Evolutionary conservation across 78 protist species (phyloP).

Genomic region (Trichosphaerium sp.): DNA sequence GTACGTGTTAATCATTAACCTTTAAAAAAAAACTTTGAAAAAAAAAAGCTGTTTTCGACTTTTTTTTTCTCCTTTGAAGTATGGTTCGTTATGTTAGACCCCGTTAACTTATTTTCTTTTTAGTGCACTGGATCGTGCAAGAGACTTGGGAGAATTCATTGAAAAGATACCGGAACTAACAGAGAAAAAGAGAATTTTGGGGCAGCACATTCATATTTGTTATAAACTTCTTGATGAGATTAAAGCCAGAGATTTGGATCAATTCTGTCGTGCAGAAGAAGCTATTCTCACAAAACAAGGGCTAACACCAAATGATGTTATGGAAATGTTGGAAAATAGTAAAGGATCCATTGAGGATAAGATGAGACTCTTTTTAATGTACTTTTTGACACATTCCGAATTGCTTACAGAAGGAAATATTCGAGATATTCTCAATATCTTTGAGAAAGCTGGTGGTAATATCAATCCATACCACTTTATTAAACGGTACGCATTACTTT

Average conservation of each 20-base stretch:
- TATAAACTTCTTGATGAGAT: conserved; percentile 51
- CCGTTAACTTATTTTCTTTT: too few relatives aligned
- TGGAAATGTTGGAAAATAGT: neutral
- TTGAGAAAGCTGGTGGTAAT: too few relatives aligned
- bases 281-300: conserved; percentile 37
- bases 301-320: neutral
- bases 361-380: conserved; percentile 59
- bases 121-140: neutral
- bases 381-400: conserved; percentile 19
- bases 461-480: too few relatives aligned
- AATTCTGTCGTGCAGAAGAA: conserved; percentile 40
- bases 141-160: neutral
- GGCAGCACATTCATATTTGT: conserved; percentile 57
- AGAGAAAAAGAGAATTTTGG: conserved; percentile 55
- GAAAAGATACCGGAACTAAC: conserved; percentile 19
- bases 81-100: too few relatives aligned
- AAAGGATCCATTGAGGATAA: conserved; percentile 54
- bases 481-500: too few relatives aligned
- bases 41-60: too few relatives aligned
- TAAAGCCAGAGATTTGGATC: conserved; percentile 51
- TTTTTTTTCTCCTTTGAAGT: too few relatives aligned
- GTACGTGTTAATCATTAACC: neutral
- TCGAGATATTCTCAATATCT: too few relatives aligned
- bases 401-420: too few relatives aligned
- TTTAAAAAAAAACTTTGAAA: neutral